Evolutionary conservation across 1,284 basidiomycete species (phyloP), one percentile per base, ranked within the genome.

Genomic region (Ustilago loliicola): DNA sequence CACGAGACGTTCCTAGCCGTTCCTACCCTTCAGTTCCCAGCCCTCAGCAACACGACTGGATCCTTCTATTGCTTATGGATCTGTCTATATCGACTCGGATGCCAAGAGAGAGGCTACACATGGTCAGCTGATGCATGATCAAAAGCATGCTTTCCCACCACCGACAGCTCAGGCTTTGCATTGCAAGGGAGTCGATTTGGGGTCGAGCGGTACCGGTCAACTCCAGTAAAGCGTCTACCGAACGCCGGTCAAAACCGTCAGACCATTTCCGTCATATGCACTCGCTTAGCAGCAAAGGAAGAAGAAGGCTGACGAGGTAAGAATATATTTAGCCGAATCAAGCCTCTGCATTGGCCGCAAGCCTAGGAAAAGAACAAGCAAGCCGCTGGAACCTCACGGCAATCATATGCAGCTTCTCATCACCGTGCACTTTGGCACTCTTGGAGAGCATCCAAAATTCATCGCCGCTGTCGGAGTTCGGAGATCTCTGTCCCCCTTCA

Each of bases 391-490:
- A 52, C 40, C 23, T 51, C 34, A 50, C 48, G 48, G 48, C 25
- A 50, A 50, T 50, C 48, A 21, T 19, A 36, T 57, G 62, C 54
- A 57, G 19, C 32, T 50, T 17, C 29, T 53, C 61, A 50, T 57
- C 45, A 51, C 36, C 48, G 13, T 29, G n/a, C 48, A 19, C 48
- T 50, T 25, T 25, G 48, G 21, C 23, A 51, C 62, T 27, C 15
- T 42, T 32, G 27, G 32, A 25, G 15, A 6, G 25, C 10, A 10
- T 21, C 27, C 34, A 32, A 62, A 53, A 45, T 62, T n/a, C 51
- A 30, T 40, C 51, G 61, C 51, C 40, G 45, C 45, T 48, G 29
- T 50, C 61, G 61, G 51, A 42, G 50, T 55, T 69, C 66, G 66
- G 66, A 63, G 51, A 69, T 63, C 66, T 69, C 50, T 66, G 29